These are phyloP conservation scores for Stenogyne calaminthoides DNA, from an alignment of 305 asterid genomes.

Conservation along the genomic window DNA sequence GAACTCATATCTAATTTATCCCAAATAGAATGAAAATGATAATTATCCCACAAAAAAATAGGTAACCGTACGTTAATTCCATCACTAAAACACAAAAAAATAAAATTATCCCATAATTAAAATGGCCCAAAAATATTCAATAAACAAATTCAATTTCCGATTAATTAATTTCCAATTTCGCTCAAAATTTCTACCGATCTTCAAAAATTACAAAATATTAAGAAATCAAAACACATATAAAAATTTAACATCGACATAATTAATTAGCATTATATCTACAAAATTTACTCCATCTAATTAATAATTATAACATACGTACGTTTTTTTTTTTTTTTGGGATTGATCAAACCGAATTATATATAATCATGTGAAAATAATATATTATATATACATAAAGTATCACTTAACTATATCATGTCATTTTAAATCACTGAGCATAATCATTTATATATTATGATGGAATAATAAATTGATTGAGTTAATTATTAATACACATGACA, in stretches of 20 bases:
- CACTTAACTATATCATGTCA: too few species aligned
- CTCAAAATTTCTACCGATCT: not conserved
- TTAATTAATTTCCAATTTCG: not conserved
- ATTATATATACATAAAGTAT: too few species aligned
- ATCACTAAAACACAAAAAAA: not conserved
- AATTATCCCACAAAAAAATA: too few species aligned
- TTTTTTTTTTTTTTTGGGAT: not conserved
- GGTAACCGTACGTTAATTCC: not conserved
- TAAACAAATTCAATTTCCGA: not conserved
- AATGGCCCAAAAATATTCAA: not conserved
- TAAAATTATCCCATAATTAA: not conserved
- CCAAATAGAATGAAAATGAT: too few species aligned
- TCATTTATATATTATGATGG: too few species aligned
- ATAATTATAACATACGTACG: not conserved
- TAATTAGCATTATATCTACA: conserved; percentile 23
- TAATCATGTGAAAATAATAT: too few species aligned
- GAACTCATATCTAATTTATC: too few species aligned
- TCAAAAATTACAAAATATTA: not conserved
- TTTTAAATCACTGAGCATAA: too few species aligned
- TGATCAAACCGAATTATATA: conserved; percentile 14
- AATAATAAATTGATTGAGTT: too few species aligned
- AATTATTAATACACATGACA: too few species aligned
- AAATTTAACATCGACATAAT: not conserved
- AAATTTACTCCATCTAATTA: not conserved
- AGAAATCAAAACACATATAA: too few species aligned